Base-by-base conservation (phyloP, 352 stramenopile species). In the Pythium insidiosum region DNA sequence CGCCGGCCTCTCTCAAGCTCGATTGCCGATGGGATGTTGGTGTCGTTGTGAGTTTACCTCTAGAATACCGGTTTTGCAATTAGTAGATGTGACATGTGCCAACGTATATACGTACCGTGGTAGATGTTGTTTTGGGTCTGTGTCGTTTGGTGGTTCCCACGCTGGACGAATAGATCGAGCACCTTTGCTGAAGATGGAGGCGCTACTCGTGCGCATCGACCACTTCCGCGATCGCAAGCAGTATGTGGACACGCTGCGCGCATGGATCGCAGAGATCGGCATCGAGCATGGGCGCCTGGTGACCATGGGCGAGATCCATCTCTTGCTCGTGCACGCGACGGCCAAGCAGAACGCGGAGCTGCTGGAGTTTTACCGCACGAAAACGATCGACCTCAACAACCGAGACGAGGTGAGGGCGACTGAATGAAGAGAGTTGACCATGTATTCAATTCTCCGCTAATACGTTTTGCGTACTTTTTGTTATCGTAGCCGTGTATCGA, bases 121-220 rank as follows among this genome's bases (percentile, higher is more conserved):
- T n/a, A n/a, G n/a, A n/a, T n/a, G n/a, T n/a, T n/a, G n/a, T n/a
- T 22, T 11, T 19, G 26, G 33, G 21, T 18, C 19, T 43, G 51
- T 59, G 51, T 54, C 51, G 43, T 41, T 59, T 59, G 44, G 50
- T 58, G 50, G 51, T 47, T 50, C 28, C 29, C 19, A 4, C 26
- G 38, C 39, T 33, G 36, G 24, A 21, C 25, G 10, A 13, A 44
- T 16, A n/a, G n/a, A n/a, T n/a, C n/a, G n/a, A n/a, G n/a, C n/a
- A n/a, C n/a, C n/a, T n/a, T n/a, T n/a, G n/a, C n/a, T n/a, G n/a
- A n/a, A n/a, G 6, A 67, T 84, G 68, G 70, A 88, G 53, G 47
- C 71, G 44, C 46, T 91, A 29, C 51, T 85, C 25, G 38, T 91
- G 20, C 72, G 79, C 21, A 73, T 91, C 29, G 79, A 91, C 53